A percentile compares a stretch with the other conserved stretches of the same genome.
phyloP scores from a whole-genome alignment of 345 rosid species.

The Gossypium raimondii region DNA sequence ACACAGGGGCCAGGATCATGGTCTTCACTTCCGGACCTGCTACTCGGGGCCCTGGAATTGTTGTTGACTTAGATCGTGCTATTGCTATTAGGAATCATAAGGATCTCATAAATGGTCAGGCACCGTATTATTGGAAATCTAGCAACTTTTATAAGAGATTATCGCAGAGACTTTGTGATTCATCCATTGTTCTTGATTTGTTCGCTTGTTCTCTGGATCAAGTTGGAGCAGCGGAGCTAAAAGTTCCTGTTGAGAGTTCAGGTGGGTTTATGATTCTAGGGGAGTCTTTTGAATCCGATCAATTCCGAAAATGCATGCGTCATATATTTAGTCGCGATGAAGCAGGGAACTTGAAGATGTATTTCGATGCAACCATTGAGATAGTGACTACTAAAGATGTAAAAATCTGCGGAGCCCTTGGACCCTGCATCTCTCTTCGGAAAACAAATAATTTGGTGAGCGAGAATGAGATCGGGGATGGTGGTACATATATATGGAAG shows the following conservation, averaged over 20 bases:
- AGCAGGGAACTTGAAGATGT: constrained; percentile 71
- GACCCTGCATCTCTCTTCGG: constrained; percentile 80
- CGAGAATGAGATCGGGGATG: constrained; percentile 65
- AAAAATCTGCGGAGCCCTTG: constrained; percentile 80
- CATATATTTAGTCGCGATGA: constrained; percentile 65
- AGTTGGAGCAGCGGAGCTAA: constrained; percentile 87
- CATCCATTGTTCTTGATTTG: constrained; percentile 69
- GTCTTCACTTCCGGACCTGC: constrained; percentile 95
- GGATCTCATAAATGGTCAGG: constrained; percentile 64
- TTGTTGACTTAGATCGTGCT: constrained; percentile 56
- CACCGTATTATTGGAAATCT: constrained; percentile 53
- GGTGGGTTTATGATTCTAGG: constrained; percentile 91
- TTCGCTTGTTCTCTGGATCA: constrained; percentile 97
- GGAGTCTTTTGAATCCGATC: constrained; percentile 74
- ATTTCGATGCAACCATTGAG: constrained; percentile 81
- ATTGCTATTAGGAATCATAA: constrained; percentile 78
- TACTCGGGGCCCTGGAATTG: constrained; percentile 81
- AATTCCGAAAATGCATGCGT: constrained; percentile 72
- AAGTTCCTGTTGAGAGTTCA: constrained; percentile 65
- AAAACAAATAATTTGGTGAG: constrained; percentile 68
- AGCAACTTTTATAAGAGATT: constrained; percentile 56
- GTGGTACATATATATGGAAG: constrained; percentile 83
- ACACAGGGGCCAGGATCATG: constrained; percentile 76
- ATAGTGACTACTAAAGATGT: constrained; percentile 80
- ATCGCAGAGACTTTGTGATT: constrained; percentile 57